phyloP scores from a whole-genome alignment of 1,284 basidiomycete species.

The Quambalaria eucalypti region DNA sequence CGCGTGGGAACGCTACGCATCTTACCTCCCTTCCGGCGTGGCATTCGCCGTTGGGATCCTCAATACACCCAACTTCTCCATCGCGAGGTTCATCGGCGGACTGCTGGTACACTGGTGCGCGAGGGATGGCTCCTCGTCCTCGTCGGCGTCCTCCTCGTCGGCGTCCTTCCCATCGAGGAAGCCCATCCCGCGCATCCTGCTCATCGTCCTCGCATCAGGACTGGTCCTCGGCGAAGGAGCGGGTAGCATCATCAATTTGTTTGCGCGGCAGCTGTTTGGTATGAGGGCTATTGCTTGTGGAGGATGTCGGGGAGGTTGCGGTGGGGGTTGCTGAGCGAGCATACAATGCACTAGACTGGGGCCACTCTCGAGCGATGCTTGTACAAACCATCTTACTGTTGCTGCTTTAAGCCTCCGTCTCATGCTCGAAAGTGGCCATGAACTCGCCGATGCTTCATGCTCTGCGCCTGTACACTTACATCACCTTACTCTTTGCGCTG shows the following conservation, averaged over 20 bases:
- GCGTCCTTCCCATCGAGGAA: no score
- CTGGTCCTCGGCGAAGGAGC: constrained; percentile 90
- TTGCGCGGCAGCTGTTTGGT: constrained; percentile 62
- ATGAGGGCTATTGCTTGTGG: constrained; percentile 66
- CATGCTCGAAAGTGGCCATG: no score
- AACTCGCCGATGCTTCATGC: no score
- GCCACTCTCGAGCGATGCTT: no score
- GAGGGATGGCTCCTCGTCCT: constrained; percentile 45
- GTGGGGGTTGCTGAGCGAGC: constrained; percentile 56
- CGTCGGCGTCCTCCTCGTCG: background rate
- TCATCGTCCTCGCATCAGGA: constrained; percentile 83
- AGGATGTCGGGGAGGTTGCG: constrained; percentile 69
- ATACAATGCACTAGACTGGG: constrained; percentile 14
- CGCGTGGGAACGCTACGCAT: constrained; percentile 11
- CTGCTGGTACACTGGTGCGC: constrained; percentile 58
- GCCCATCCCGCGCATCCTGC: constrained; percentile 65
- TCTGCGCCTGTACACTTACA: no score
- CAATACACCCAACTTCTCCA: constrained; percentile 82
- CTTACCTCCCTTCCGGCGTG: constrained; percentile 29
- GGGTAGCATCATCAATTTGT: constrained; percentile 68
- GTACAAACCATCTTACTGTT: no score
- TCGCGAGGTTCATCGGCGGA: constrained; percentile 82
- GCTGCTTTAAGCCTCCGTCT: no score
- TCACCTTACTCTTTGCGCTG: no score
- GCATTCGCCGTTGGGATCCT: constrained; percentile 62